Percentiles rank a stretch among this genome's conserved stretches.
These are phyloP conservation scores for Candida pseudoviswanathii DNA, from an alignment of 1,139 yeast genomes.

Conservation along the genomic window DNA sequence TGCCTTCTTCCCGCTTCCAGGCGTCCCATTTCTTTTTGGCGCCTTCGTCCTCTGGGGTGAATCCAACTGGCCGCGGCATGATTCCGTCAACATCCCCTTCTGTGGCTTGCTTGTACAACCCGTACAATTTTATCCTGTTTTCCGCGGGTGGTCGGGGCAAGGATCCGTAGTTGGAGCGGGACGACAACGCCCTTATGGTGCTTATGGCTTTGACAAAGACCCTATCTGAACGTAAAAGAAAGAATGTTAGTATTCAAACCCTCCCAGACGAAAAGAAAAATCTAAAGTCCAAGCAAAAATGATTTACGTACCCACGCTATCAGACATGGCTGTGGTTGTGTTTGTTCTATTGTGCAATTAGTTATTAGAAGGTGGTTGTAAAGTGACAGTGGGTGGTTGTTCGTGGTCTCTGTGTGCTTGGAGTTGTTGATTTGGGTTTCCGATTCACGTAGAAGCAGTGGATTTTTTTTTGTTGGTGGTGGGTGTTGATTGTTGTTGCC, in stretches of 20 bases:
- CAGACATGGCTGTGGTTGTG: slow-evolving; percentile 14
- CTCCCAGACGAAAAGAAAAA: not conserved
- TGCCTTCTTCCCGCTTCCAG: slow-evolving; percentile 77
- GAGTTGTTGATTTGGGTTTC: not conserved
- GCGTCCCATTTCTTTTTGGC: slow-evolving; percentile 83
- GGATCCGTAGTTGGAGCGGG: slow-evolving; percentile 67
- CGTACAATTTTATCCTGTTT: slow-evolving; percentile 69
- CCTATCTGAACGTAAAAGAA: slow-evolving; percentile 51
- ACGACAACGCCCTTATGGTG: slow-evolving; percentile 72
- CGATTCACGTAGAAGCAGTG: not conserved
- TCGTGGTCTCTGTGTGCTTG: not conserved
- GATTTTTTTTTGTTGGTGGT: not conserved
- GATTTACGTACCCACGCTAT: slow-evolving; percentile 17
- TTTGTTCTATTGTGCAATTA: not conserved
- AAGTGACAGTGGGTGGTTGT: not conserved
- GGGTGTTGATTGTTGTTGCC: not conserved
- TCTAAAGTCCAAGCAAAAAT: not conserved
- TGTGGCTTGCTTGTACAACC: slow-evolving; percentile 85
- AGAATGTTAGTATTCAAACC: slow-evolving; percentile 1
- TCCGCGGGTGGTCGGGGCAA: slow-evolving; percentile 82
- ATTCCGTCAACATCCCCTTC: slow-evolving; percentile 79
- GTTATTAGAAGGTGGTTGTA: not conserved
- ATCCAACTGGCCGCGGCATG: slow-evolving; percentile 66
- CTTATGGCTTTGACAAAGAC: slow-evolving; percentile 81
- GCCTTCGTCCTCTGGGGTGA: slow-evolving; percentile 61